Base-by-base conservation (phyloP, 2,329 filamentous ascomycete species). In the Fusarium phyllophilum region DNA sequence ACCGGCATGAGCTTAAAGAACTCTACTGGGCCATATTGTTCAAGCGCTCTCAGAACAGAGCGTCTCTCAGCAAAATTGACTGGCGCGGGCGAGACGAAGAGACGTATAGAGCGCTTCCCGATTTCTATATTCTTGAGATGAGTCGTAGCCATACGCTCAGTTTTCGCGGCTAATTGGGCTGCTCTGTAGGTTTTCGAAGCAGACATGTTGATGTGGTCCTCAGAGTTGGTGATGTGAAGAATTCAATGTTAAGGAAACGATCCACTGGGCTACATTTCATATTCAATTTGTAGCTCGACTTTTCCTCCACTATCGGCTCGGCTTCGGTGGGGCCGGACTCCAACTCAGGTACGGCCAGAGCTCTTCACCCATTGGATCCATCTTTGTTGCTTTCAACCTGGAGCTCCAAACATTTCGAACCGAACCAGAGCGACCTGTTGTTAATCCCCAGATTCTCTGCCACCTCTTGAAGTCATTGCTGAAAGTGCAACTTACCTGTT, bases 51-150 rank as follows among this genome's bases (percentile, higher is more conserved):
- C 39, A 90, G 81, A 26, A 90, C 83, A 13, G 88, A 87, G 31
- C 88, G 86, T 12, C 89, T 86, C 79, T 90, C 88, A 36, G 84
- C 83, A 72, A 90, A 86, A 52, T 72, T 86, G n/a, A 81, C 75
- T 17, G 89, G 89, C 18, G 84, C 76, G 20, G 89, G 89, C n/a
- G 81, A 78, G 26, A 89, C 88, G 42, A 83, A 84, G 70, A 90
- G 75, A 66, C 86, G 86, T 38, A 90, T 83, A 33, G 63, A 57
- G 13, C 72, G 72, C 22, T 34, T 41, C 29, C 60, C 42, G 14
- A 68, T 60, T 26, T 68, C 56, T 39, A 29, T 31, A 33, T 52
- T 63, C 8, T 33, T 62, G 31, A 41, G 33, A 34, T 41, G 67
- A n/a, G 36, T 41, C 34, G 65, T 34, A 44, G 56, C 39, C 17